Evolutionary conservation across 2,329 filamentous ascomycete genomes (phyloP), one percentile per base, ranked within the genome.

Genomic region (Pestalotiopsis sp.): DNA sequence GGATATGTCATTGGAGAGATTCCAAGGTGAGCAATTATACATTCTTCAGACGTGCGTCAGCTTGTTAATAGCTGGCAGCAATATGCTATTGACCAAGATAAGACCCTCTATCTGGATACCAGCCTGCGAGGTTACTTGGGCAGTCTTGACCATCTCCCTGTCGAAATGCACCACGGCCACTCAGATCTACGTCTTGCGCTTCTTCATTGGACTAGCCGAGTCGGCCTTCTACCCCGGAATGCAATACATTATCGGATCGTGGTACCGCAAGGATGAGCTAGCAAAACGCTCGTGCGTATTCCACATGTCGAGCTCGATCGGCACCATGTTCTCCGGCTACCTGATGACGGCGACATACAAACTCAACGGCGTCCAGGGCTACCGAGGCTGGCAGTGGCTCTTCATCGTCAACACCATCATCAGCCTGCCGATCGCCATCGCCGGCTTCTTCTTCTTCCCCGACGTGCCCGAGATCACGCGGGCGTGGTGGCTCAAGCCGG

Each of bases 391-490:
- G 86, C 84, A 87, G 72, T 88, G 82, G 82, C 75, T 85, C 0
- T 86, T 87, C 71, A 81, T 88, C 55, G 78, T 88, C 58, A 84
- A 88, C 69, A 85, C 85, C 0, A 75, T 85, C 3, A 87, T 88
- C 39, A 84, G 83, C 1, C 75, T 87, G 0, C 85, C 86, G 0
- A 78, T 88, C 1, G 84, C 85, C 0, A 67, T 87, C 0, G 77
- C 79, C 1, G 86, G 85, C 0, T 86, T 83, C 69, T 76, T 76
- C 66, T 70, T 77, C 81, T 85, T 76, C 4, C 80, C 80, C 1
- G 80, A 82, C 64, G 73, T 81, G 1, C 81, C 80, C 0, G 79
- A 81, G 71, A 81, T 79, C 60, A 78, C 78, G 4, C 74, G 70
- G 3, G 77, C 78, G 1, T 81, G 77, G 76, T 82, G 78, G 73